phyloP scores from a whole-genome alignment of 2,329 filamentous ascomycete genomes.

The Apiospora saccharicola region DNA sequence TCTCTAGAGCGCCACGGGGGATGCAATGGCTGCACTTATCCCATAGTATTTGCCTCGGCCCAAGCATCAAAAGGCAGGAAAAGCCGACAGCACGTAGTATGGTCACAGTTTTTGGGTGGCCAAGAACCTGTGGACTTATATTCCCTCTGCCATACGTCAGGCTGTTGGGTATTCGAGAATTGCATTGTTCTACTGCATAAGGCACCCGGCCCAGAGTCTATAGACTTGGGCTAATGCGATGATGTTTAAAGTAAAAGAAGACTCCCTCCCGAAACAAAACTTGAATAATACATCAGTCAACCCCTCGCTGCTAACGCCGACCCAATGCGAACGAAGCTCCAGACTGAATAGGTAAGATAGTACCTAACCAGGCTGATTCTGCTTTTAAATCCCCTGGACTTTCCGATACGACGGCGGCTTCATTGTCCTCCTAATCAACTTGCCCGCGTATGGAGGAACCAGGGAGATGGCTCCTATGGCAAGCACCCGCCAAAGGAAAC shows the following conservation, averaged over 20 bases:
- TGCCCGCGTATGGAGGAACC: constrained; percentile 86
- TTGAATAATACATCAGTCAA: not conserved
- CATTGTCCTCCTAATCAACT: constrained; percentile 83
- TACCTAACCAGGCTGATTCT: constrained; percentile 13
- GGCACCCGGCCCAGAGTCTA: not conserved
- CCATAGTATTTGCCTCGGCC: not conserved
- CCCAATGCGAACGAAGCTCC: constrained; percentile 20
- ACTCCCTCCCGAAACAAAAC: constrained; percentile 3
- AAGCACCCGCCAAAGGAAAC: constrained; percentile 86
- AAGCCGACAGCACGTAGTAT: not conserved
- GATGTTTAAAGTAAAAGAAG: constrained; percentile 14
- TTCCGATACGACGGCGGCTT: constrained; percentile 95
- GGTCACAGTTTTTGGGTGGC: not conserved
- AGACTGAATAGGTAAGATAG: constrained; percentile 7
- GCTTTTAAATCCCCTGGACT: constrained; percentile 72
- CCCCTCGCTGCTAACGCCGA: constrained; percentile 23
- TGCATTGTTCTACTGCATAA: not conserved
- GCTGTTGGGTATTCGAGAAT: constrained; percentile 5
- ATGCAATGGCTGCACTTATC: not conserved
- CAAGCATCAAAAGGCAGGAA: not conserved
- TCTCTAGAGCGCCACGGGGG: not conserved
- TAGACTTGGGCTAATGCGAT: constrained; percentile 8
- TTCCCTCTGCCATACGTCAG: not conserved
- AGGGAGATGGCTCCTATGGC: constrained; percentile 83
- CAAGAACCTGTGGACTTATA: not conserved